Evolutionary conservation across 2,329 filamentous ascomycete genomes (phyloP).

Genomic region (Lecanicillium sp.): DNA sequence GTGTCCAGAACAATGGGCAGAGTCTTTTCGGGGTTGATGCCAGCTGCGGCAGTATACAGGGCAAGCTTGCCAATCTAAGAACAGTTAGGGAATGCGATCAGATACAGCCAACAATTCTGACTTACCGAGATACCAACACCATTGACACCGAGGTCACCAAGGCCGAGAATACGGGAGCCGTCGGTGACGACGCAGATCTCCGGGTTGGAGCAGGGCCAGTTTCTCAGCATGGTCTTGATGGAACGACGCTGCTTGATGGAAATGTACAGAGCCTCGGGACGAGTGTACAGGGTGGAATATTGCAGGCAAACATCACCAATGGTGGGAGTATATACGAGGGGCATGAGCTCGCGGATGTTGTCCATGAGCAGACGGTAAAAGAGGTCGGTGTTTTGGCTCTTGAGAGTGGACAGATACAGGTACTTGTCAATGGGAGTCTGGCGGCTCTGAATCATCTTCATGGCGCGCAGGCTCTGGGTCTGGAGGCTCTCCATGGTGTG

Average conservation of each 20-base stretch:
- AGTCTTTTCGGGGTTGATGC: conserved; percentile 83
- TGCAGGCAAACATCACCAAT: conserved; percentile 94
- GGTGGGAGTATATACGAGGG: conserved; percentile 79
- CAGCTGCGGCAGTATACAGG: conserved; percentile 90
- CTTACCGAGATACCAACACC: conserved; percentile 91
- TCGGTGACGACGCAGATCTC: conserved; percentile 97
- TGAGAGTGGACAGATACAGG: conserved; percentile 69
- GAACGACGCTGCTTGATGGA: conserved; percentile 92
- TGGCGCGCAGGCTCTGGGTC: conserved; percentile 56
- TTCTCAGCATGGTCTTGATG: conserved; percentile 77
- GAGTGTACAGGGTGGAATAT: conserved; percentile 93
- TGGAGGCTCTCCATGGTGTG: conserved; percentile 54
- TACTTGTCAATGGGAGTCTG: conserved; percentile 72
- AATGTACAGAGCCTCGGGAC: conserved; percentile 91
- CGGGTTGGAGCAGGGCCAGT: conserved; percentile 84
- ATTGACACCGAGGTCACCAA: conserved; percentile 93
- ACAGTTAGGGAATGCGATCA: conserved; percentile 13
- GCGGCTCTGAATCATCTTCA: conserved; percentile 66
- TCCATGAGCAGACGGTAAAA: conserved; percentile 78
- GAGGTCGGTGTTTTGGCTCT: conserved; percentile 68
- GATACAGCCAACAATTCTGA: not conserved
- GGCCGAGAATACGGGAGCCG: conserved; percentile 82
- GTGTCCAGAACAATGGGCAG: conserved; percentile 61
- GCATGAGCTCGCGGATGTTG: conserved; percentile 70
- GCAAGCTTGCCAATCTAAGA: conserved; percentile 78